phyloP scores from a whole-genome alignment of 371 early-diverging fungal species.

The Mortierella sp. region DNA sequence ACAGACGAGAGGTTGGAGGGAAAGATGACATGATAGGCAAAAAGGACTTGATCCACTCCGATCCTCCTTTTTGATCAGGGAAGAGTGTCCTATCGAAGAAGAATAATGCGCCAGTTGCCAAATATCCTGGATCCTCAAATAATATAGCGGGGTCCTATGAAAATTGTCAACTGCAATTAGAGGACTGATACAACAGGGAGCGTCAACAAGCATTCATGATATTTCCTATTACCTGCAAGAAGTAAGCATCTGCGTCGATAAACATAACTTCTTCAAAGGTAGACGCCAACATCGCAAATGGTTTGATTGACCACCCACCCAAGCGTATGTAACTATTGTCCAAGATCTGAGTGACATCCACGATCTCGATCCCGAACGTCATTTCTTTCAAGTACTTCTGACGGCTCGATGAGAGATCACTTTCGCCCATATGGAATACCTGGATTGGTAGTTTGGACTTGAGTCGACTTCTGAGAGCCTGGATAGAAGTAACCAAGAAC shows the following conservation, averaged over 20 bases:
- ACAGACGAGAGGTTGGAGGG: conserved; percentile 60
- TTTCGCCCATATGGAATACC: conserved; percentile 71
- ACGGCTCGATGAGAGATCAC: conserved; percentile 63
- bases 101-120: conserved; percentile 69
- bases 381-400: conserved; percentile 58
- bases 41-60: conserved; percentile 62
- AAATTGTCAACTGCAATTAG: background rate
- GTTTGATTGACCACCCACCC: conserved; percentile 74
- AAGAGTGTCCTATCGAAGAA: conserved; percentile 74
- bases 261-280: conserved; percentile 74
- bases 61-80: conserved; percentile 52
- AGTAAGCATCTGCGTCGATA: conserved; percentile 82
- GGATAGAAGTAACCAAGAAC: conserved; percentile 70
- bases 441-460: conserved; percentile 73
- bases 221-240: conserved; percentile 60
- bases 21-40: conserved; percentile 61
- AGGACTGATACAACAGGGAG: background rate
- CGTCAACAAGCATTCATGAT: background rate
- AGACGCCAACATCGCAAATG: conserved; percentile 75
- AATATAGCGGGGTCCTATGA: conserved; percentile 63
- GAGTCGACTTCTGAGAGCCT: conserved; percentile 65
- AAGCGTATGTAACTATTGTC: conserved; percentile 62
- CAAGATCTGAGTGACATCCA: conserved; percentile 64
- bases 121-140: conserved; percentile 70
- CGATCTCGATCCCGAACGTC: conserved; percentile 61